Base-by-base conservation (phyloP, 345 rosid genomes). In the Citrus reticulata region DNA sequence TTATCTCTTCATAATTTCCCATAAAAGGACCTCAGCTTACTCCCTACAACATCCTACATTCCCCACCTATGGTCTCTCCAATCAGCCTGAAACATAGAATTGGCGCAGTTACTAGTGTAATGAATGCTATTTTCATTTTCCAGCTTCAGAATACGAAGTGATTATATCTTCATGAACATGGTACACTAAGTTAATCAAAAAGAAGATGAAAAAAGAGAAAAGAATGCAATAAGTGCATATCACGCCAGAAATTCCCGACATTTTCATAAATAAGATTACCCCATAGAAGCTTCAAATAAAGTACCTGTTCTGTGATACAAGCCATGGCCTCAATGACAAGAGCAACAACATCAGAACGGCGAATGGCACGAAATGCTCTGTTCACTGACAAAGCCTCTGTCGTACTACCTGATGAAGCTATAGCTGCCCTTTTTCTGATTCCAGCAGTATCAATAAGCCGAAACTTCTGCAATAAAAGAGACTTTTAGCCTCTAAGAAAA, bases 271-370 rank as follows among this genome's bases (percentile, higher is more conserved):
- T 29, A 74, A 5, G 59, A 29, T 40, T 54, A 46, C 39, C 54
- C 70, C 57, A 49, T 63, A 25, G 40, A 81, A 81, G 71, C 40
- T 60, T 40, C 51, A 57, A 58, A 81, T 71, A 79, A 76, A 46
- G 32, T 86, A 95, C 99, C 96, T 95, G 99, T 81, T 95, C 99
- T 51, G 98, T 93, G 82, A 92, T 91, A 79, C 97, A 95, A 73
- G 97, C 96, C 97, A 95, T 49, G 79, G 98, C 98, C 87, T 95
- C 99, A 83, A 95, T 90, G 86, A 95, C 95, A 66, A 95, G 95
- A 79, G 99, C 97, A 75, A 93, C 97, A 65, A 95, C 98, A 83
- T 95, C 99, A 75, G 99, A 93, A 61, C 96, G 96, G 40, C 93
- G 93, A 79, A 95, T 83, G 75, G 98, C 99, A 63, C 93, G 92